A percentile compares a stretch with the other conserved stretches of the same genome.
Evolutionary conservation across 805 yeast species (phyloP).

Genomic region (Kregervanrija delftensis): DNA sequence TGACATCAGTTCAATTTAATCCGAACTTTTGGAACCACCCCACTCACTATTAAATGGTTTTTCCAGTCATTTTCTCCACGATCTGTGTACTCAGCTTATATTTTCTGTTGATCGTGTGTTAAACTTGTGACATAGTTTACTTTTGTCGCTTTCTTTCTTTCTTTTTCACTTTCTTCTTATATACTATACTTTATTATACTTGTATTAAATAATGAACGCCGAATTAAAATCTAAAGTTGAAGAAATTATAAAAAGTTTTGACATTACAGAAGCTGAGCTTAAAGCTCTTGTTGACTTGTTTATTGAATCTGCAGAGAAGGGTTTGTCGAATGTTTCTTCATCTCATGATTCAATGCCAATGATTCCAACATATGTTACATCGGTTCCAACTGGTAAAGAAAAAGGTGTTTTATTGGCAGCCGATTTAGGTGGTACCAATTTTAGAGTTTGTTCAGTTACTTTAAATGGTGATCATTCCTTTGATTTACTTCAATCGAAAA

Average conservation of each 20-base stretch:
- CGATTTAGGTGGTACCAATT: constrained; percentile 94
- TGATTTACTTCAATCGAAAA: constrained; percentile 66
- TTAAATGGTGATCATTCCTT: constrained; percentile 78
- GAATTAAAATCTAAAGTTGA: constrained; percentile 15
- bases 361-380: constrained; percentile 90
- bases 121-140: too few species aligned
- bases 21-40: too few species aligned
- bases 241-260: constrained; percentile 33
- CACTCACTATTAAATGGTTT: too few species aligned
- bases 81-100: too few species aligned
- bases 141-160: too few species aligned
- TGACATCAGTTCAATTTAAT: too few species aligned
- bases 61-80: too few species aligned
- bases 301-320: constrained; percentile 53
- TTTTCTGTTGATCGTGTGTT: too few species aligned
- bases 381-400: constrained; percentile 81
- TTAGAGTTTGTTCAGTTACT: constrained; percentile 84
- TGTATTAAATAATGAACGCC: constrained; percentile 1
- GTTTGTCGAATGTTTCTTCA: constrained; percentile 37
- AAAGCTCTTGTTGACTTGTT: constrained; percentile 47
- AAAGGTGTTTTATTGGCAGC: constrained; percentile 81
- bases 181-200: too few species aligned
- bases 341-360: constrained; percentile 59
- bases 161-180: too few species aligned
- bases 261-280: constrained; percentile 35